phyloP scores from a whole-genome alignment of 805 yeast genomes.

The Candida orba region DNA sequence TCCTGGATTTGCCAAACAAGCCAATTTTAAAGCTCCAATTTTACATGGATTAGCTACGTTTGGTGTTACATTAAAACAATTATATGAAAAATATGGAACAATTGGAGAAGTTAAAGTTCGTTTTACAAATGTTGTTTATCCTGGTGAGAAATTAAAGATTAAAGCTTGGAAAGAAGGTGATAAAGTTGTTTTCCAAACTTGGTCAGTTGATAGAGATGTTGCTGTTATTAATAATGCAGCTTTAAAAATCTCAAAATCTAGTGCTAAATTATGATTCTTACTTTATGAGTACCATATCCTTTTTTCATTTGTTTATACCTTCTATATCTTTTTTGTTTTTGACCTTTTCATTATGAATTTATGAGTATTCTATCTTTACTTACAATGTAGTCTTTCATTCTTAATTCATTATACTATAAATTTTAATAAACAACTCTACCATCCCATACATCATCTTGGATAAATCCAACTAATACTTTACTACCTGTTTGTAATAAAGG shows the following conservation, averaged over 20 bases:
- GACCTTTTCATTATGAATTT: background rate
- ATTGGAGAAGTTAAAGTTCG: slow-evolving; percentile 83
- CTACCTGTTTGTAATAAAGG: slow-evolving; percentile 89
- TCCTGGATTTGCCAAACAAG: slow-evolving; percentile 83
- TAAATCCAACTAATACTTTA: slow-evolving; percentile 67
- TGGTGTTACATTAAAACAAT: slow-evolving; percentile 73
- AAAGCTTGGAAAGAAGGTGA: slow-evolving; percentile 76
- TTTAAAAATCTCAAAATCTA: slow-evolving; percentile 41
- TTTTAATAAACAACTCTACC: slow-evolving; percentile 16
- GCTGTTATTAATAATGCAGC: slow-evolving; percentile 87
- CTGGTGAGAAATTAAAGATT: slow-evolving; percentile 82
- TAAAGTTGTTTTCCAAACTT: slow-evolving; percentile 67
- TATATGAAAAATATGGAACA: slow-evolving; percentile 74
- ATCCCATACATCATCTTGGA: slow-evolving; percentile 84
- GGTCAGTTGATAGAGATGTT: slow-evolving; percentile 68
- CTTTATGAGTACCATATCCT: background rate
- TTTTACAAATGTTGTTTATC: slow-evolving; percentile 86
- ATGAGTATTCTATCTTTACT: background rate
- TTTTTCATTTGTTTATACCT: background rate
- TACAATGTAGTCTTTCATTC: background rate
- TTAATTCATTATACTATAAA: no score
- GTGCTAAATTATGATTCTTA: slow-evolving; percentile 23
- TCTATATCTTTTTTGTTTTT: no score
- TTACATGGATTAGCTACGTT: slow-evolving; percentile 87
- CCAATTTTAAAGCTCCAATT: slow-evolving; percentile 79